Percentiles rank a stretch among this genome's conserved stretches.
phyloP scores from a whole-genome alignment of 2,329 filamentous ascomycete species.

The Colletotrichum sublineola region DNA sequence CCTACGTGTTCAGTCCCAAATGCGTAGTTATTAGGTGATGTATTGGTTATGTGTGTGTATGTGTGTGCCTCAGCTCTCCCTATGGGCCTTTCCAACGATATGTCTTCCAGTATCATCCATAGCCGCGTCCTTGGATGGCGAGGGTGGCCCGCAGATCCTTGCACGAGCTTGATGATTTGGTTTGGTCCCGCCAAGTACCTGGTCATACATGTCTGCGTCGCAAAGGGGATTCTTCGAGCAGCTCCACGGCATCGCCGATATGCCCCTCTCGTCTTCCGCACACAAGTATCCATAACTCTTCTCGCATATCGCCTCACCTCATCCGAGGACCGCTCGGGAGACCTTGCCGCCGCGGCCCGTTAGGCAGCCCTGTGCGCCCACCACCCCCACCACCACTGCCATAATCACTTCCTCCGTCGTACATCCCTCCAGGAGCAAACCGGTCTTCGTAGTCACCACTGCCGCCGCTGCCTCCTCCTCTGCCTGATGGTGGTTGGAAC shows the following conservation, averaged over 20 bases:
- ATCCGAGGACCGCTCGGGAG: constrained; percentile 54
- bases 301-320: constrained; percentile 50
- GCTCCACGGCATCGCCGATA: neutral
- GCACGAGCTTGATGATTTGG: neutral
- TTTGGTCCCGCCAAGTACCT: neutral
- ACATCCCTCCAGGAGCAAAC: constrained; percentile 61
- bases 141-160: constrained; percentile 9
- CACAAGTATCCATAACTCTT: neutral
- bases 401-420: constrained; percentile 51
- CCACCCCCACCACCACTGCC: constrained; percentile 52
- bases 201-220: constrained; percentile 7
- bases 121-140: constrained; percentile 13
- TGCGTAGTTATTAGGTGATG: constrained; percentile 25
- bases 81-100: constrained; percentile 14
- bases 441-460: constrained; percentile 59
- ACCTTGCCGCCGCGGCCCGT: constrained; percentile 56
- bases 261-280: neutral
- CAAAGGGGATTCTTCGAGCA: neutral
- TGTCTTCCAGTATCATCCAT: constrained; percentile 30
- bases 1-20: neutral
- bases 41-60: constrained; percentile 23
- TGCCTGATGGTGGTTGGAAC: constrained; percentile 59
- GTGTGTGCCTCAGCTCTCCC: constrained; percentile 34
- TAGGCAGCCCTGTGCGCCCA: constrained; percentile 59
- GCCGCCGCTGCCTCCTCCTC: constrained; percentile 44